Conservation (phyloP, 495 filamentous ascomycete species). For the Talaromyces nanjingensis region DNA sequence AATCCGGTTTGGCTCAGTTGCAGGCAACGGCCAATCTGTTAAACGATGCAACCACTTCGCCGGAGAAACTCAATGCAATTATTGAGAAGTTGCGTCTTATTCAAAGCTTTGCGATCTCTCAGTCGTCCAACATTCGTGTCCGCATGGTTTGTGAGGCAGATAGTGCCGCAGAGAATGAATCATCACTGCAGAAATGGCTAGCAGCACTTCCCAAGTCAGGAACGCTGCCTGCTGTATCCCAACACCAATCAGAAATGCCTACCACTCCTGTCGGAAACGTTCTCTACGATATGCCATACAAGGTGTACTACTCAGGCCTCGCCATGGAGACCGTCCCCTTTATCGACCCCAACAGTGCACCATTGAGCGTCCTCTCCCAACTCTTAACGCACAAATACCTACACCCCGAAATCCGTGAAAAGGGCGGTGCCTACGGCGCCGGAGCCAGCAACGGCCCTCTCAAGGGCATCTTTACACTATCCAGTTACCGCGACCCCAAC, state of each 20-base stretch:
- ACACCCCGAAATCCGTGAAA: slow-evolving; percentile 96
- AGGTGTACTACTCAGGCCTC: slow-evolving; percentile 86
- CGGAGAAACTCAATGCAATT: slow-evolving; percentile 63
- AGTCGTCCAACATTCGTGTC: slow-evolving; percentile 53
- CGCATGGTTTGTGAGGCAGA: slow-evolving; percentile 82
- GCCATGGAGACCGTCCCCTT: slow-evolving; percentile 83
- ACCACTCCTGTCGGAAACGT: slow-evolving; percentile 49
- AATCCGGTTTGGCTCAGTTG: slow-evolving; percentile 77
- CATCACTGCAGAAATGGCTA: slow-evolving; percentile 66
- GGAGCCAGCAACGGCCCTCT: slow-evolving; percentile 75
- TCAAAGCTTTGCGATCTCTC: slow-evolving; percentile 64
- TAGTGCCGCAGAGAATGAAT: slow-evolving; percentile 61
- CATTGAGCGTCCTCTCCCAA: slow-evolving; percentile 81
- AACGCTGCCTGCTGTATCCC: slow-evolving; percentile 18
- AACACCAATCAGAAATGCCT: slow-evolving; percentile 26
- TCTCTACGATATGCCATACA: slow-evolving; percentile 92
- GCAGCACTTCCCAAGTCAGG: slow-evolving; percentile 42
- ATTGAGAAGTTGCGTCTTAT: slow-evolving; percentile 84
- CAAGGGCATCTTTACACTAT: slow-evolving; percentile 85
- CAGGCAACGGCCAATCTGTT: slow-evolving; percentile 68
- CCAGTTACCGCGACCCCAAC: slow-evolving; percentile 96
- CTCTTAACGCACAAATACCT: slow-evolving; percentile 96
- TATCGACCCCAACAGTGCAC: slow-evolving; percentile 61
- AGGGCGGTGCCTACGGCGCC: slow-evolving; percentile 93
- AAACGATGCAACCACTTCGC: slow-evolving; percentile 44